Evolutionary conservation across 2,329 filamentous ascomycete genomes (phyloP).

Genomic region (Fusarium redolens): DNA sequence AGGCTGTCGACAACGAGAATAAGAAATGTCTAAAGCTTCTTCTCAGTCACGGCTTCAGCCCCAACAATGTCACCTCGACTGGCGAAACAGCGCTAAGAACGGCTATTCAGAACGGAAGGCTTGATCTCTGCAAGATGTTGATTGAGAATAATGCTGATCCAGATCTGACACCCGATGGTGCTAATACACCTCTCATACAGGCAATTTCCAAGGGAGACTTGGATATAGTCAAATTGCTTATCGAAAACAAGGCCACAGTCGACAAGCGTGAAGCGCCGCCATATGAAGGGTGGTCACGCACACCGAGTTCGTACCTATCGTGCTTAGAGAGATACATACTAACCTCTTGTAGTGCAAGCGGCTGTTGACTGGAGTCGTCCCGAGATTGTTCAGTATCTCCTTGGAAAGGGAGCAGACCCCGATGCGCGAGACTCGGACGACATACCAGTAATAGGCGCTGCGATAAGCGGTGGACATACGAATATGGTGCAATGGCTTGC

Average conservation of each 20-base stretch:
- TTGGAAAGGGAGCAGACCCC: neutral
- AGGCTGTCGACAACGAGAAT: accelerated
- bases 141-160: neutral
- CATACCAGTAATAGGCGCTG: neutral
- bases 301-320: neutral
- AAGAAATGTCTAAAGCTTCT: neutral
- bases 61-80: accelerated
- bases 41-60: neutral
- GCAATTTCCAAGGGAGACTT: accelerated
- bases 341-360: neutral
- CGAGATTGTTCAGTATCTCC: neutral
- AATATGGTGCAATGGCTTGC: neutral
- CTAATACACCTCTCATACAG: accelerated
- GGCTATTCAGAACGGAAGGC: accelerated
- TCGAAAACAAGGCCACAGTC: neutral
- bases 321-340: accelerated
- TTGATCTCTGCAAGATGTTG: neutral
- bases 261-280: neutral
- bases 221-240: neutral
- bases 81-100: accelerated
- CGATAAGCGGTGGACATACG: neutral
- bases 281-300: neutral
- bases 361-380: neutral
- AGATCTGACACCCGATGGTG: neutral
- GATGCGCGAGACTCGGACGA: neutral